phyloP scores from a whole-genome alignment of 345 rosid genomes.

The Eucalyptus decipiens region DNA sequence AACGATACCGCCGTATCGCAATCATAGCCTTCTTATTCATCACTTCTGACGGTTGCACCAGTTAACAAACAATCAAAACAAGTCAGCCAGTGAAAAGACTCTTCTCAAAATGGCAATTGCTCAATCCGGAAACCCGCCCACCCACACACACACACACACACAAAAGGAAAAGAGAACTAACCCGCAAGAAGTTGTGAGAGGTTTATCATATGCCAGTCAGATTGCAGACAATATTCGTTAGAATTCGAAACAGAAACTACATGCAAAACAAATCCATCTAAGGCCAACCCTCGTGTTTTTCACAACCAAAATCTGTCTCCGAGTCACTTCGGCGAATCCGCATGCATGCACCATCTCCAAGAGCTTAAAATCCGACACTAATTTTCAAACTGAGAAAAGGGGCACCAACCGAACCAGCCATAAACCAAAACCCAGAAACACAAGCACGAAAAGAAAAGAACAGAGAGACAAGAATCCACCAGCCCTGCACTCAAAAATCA shows the following conservation, averaged over 20 bases:
- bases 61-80: background rate
- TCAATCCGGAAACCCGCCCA: background rate
- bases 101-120: background rate
- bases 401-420: background rate
- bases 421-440: background rate
- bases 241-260: background rate
- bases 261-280: background rate
- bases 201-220: background rate
- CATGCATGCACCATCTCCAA: background rate
- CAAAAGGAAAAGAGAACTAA: background rate
- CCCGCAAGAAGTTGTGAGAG: background rate
- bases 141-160: background rate
- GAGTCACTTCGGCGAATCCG: background rate
- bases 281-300: background rate
- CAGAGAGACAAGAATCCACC: background rate
- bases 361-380: background rate
- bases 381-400: background rate
- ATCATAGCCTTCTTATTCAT: background rate
- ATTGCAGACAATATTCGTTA: background rate
- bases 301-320: background rate
- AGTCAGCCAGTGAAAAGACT: background rate
- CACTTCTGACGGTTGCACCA: background rate
- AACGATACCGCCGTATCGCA: background rate
- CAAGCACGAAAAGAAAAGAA: background rate
- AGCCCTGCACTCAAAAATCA: background rate